Evolutionary conservation across 129 eudicot species (phyloP), one percentile per base, ranked within the genome.

Genomic region (Silybum marianum): DNA sequence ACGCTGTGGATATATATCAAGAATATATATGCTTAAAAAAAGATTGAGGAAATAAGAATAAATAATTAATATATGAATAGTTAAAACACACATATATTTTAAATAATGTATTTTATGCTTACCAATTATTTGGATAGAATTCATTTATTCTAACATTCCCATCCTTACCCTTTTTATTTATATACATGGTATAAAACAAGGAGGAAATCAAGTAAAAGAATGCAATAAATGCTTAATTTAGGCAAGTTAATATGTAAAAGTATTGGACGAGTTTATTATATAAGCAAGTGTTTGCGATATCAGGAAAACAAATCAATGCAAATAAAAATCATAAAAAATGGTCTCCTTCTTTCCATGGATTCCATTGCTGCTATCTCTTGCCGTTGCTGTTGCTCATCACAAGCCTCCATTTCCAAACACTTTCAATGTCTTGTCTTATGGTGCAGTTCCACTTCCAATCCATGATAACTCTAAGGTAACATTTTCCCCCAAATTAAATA

Each of bases 381-480:
- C 75, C 75, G 62, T 18, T 10, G 71, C 32, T 16, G 83, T 79
- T n/a, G n/a, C n/a, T n/a, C n/a, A n/a, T 5, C 54, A 21, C 18
- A 14, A 26, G 8, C n/a, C 14, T 42, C 75, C 3, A 38, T 2
- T 18, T 76, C 77, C 81, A 14, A 9, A 19, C 6, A 83, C 86
- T 79, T 90, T 88, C 78, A 54, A 90, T 69, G 91, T 92, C 24
- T 60, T n/a, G 11, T 80, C 74, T 0, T 92, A 90, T 66, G 94
- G 97, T 44, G 97, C 97, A 1, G 63, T 65, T 9, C 83, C 88
- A 1, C 69, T 85, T 77, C 92, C 89, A 65, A 76, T 71, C 60
- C 76, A 84, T 9, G 92, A 92, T 30, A 87, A 83, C 78, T 36
- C 85, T 13, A 21, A 79, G 88, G 97, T 91, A 81, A 81, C 54